Base-by-base conservation (phyloP, 2,329 filamentous ascomycete genomes). In the Pestalotiopsis sp. region DNA sequence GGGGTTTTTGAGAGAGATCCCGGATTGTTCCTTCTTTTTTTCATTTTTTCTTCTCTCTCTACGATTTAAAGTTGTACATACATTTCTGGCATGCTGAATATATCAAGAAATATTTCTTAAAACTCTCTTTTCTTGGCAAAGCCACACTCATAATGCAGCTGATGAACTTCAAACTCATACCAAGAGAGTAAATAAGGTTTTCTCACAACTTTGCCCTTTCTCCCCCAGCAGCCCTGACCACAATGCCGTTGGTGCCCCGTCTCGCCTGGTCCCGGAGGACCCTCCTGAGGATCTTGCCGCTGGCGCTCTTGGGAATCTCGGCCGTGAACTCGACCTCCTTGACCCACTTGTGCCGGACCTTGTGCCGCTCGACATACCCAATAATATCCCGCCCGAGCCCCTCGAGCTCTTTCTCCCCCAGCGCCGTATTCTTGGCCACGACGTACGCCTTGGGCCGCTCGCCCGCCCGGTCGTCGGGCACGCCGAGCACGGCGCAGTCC, bases 261-360 rank as follows among this genome's bases (percentile, higher is more conserved):
- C 74, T 78, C 23, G 78, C 77, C 72, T 76, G 75, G 68, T 86
- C 81, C 67, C 82, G 84, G 71, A 90, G 76, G 20, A 87, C 77
- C 52, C 87, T 79, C 68, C 87, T 83, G 72, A 91, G 76, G 69
- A 91, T 89, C 83, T 91, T 90, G 2, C 89, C 89, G 67, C 85
- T 86, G 0, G 87, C 82, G 73, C 85, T 89, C 81, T 91, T 91
- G 0, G 89, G 89, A 38, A 91, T 87, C 61, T 80, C 82, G 9
- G 83, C 78, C 0, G 85, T 78, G 68, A 89, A 85, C 72, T 84
- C 84, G 2, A 88, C 75, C 75, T 83, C 86, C 56, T 81, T 81
- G n/a, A 89, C 74, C 78, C 83, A 84, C 76, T 89, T 89, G 72
- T 88, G 82, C 56, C 85, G 81, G 2, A 87, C 85, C 72, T 89